phyloP scores from a whole-genome alignment of 2,329 filamentous ascomycete genomes.

The Stachybotrys elegans region DNA sequence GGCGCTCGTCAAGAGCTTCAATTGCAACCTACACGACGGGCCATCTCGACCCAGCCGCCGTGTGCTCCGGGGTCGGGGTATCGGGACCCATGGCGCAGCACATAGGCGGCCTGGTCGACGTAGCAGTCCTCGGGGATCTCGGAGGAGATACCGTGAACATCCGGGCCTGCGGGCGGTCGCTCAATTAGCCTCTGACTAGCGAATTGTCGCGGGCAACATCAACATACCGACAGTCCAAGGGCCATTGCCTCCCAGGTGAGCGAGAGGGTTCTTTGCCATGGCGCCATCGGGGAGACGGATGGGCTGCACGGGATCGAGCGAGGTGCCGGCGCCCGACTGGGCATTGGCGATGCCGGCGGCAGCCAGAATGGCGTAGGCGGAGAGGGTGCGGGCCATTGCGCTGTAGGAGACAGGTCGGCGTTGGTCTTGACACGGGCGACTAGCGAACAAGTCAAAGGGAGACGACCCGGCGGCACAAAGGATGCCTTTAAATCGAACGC shows the following conservation, averaged over 20 bases:
- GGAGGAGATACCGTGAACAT: slow-evolving; percentile 49
- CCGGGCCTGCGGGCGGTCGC: slow-evolving; percentile 36
- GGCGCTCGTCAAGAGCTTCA: too few species aligned
- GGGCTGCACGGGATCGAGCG: slow-evolving; percentile 19
- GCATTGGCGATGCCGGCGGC: slow-evolving; percentile 10
- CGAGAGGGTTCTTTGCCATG: slow-evolving; percentile 34
- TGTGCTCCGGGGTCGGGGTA: slow-evolving; percentile 60
- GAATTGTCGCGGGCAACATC: too few species aligned
- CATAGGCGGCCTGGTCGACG: slow-evolving; percentile 56
- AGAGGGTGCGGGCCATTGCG: neutral
- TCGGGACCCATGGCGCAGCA: slow-evolving; percentile 56
- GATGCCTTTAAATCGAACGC: too few species aligned
- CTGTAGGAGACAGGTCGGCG: too few species aligned
- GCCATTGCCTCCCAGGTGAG: slow-evolving; percentile 47
- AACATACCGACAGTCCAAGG: slow-evolving; percentile 45
- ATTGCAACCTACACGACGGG: slow-evolving; percentile 33
- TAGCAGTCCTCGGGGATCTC: slow-evolving; percentile 50
- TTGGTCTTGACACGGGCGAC: too few species aligned
- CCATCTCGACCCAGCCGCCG: slow-evolving; percentile 45
- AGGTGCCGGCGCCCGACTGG: slow-evolving; percentile 14
- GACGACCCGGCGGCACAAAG: too few species aligned
- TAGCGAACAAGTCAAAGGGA: too few species aligned
- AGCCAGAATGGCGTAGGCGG: slow-evolving; percentile 6
- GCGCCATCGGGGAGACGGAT: slow-evolving; percentile 19
- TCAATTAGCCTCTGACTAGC: too few species aligned